These are phyloP conservation scores for Vigna hirtella DNA, from an alignment of 306 rosid genomes.

Conservation along the genomic window DNA sequence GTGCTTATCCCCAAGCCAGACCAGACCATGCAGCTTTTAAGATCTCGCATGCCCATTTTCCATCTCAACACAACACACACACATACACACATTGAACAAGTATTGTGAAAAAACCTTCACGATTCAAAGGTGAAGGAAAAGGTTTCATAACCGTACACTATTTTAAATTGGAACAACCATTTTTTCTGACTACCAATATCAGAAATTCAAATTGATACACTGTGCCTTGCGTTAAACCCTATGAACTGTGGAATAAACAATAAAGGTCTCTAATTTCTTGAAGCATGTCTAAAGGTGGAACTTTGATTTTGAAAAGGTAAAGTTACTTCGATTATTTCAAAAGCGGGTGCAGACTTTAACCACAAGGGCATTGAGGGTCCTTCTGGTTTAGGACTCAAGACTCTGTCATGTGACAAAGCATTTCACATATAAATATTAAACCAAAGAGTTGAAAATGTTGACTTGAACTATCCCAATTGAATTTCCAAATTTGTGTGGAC, in stretches of 20 bases:
- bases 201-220: conserved; percentile 49
- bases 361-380: conserved; percentile 9
- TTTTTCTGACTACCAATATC: conserved; percentile 4
- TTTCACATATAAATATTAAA: background rate
- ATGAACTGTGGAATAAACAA: conserved; percentile 27
- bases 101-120: conserved; percentile 10
- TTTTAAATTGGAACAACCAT: background rate
- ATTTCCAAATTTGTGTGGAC: conserved; percentile 25
- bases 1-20: conserved; percentile 51
- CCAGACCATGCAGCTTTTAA: conserved; percentile 51
- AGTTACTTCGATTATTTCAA: conserved; percentile 63
- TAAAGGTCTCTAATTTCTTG: conserved; percentile 39
- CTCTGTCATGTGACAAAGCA: conserved; percentile 22
- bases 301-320: conserved; percentile 55
- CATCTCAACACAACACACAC: conserved; percentile 25
- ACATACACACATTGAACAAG: conserved; percentile 3
- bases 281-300: conserved; percentile 44
- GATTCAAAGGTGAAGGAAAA: conserved; percentile 19
- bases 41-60: conserved; percentile 38
- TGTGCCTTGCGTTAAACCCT: conserved; percentile 42
- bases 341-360: conserved; percentile 53
- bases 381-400: conserved; percentile 19
- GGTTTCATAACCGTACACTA: conserved; percentile 17
- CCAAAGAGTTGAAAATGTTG: conserved; percentile 2
- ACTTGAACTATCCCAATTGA: conserved; percentile 20